Conservation (phyloP, 441 rosid species). For the Heliophila coronopifolia region DNA sequence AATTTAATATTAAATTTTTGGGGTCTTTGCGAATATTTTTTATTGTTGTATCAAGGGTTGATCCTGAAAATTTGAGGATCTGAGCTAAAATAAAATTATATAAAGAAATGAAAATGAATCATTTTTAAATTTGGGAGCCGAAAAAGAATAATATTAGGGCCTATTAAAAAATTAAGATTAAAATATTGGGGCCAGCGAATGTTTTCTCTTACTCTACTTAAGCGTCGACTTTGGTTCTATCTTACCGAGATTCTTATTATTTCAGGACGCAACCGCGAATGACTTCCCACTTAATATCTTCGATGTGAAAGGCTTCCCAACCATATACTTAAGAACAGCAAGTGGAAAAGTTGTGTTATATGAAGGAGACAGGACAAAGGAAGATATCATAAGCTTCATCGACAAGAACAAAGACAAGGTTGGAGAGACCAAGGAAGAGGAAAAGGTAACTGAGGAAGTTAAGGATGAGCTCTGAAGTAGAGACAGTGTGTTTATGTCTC, state of each 20-base stretch:
- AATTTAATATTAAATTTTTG: no score
- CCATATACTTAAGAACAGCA: conserved; percentile 68
- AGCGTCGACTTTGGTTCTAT: no score
- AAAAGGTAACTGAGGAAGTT: conserved; percentile 26
- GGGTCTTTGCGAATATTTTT: no score
- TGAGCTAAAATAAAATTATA: no score
- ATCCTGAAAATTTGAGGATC: no score
- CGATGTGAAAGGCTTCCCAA: conserved; percentile 83
- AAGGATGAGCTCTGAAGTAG: conserved; percentile 48
- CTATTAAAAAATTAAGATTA: no score
- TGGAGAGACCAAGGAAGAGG: conserved; percentile 27
- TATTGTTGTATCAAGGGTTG: no score
- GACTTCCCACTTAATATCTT: conserved; percentile 56
- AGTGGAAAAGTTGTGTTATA: conserved; percentile 56
- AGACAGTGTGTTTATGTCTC: conserved; percentile 22
- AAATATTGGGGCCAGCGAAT: no score
- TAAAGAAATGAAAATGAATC: no score
- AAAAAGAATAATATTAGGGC: no score
- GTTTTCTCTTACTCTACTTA: no score
- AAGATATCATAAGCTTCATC: conserved; percentile 68
- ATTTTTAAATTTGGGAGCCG: no score
- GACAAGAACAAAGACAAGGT: conserved; percentile 61
- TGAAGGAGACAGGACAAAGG: conserved; percentile 76
- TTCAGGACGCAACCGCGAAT: conserved; percentile 82
- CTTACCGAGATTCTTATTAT: not conserved